These are phyloP conservation scores for Coemansia sp. DNA, from an alignment of 192 early-diverging fungal species.

Conservation along the genomic window DNA sequence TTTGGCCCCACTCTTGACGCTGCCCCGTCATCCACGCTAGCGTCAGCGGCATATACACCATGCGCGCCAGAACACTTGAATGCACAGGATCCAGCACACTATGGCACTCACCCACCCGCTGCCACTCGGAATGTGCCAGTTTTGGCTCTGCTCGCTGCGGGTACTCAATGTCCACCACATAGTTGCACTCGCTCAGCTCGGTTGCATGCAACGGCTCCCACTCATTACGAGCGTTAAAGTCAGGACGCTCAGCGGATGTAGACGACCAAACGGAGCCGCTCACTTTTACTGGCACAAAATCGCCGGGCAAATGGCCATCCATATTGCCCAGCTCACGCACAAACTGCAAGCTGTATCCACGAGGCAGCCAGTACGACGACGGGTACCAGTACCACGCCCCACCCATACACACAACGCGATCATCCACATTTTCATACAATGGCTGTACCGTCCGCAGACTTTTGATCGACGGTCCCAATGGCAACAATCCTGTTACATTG, in stretches of 20 bases:
- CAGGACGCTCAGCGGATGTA: constrained; percentile 13
- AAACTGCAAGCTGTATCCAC: constrained; percentile 67
- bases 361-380: constrained; percentile 86
- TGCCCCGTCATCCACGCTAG: constrained; percentile 2
- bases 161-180: constrained; percentile 24
- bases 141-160: neutral
- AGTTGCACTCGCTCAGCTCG: constrained; percentile 18
- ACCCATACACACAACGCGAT: constrained; percentile 72
- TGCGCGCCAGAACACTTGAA: constrained; percentile 17
- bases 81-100: constrained; percentile 25
- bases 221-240: constrained; percentile 38
- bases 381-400: constrained; percentile 97
- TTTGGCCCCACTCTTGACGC: constrained; percentile 29
- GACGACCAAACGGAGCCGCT: constrained; percentile 23
- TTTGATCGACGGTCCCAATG: constrained; percentile 27
- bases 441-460: constrained; percentile 3
- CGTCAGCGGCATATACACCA: constrained; percentile 27
- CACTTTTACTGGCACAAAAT: constrained; percentile 53
- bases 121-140: neutral
- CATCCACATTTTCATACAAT: neutral
- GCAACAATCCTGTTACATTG: constrained; percentile 11
- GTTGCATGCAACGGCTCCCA: constrained; percentile 42
- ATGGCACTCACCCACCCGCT: constrained; percentile 13
- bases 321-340: constrained; percentile 48
- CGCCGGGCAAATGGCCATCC: constrained; percentile 78